These are phyloP conservation scores for Lactifluus volemus DNA, from an alignment of 768 basidiomycete species.

Conservation along the genomic window DNA sequence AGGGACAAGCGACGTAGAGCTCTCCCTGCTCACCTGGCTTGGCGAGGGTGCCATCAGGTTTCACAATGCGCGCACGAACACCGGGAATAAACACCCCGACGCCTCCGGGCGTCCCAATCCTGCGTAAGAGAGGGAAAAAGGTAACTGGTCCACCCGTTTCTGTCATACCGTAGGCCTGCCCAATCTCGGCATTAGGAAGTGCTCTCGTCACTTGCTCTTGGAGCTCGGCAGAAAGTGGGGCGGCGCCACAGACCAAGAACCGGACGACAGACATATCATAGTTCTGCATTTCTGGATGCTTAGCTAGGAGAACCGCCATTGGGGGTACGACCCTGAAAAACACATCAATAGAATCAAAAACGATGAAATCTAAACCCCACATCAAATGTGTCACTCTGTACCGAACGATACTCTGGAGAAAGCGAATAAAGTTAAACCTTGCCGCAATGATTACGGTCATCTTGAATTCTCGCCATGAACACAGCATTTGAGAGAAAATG, in stretches of 20 bases:
- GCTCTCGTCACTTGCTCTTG: conserved; percentile 36
- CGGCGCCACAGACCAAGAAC: conserved; percentile 25
- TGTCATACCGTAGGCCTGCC: conserved; percentile 62
- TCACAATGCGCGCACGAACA: conserved; percentile 39
- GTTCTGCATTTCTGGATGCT: conserved; percentile 24
- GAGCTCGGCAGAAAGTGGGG: conserved; percentile 28
- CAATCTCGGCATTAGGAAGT: conserved; percentile 46
- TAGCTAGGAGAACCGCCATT: conserved; percentile 24
- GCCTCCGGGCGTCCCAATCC: conserved; percentile 45
- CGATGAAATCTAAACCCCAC: not conserved
- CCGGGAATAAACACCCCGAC: conserved; percentile 40
- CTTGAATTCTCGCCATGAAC: conserved; percentile 4
- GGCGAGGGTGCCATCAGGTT: conserved; percentile 43
- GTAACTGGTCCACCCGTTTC: conserved; percentile 48
- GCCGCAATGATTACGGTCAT: conserved; percentile 25
- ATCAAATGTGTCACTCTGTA: conserved; percentile 26
- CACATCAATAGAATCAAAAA: not conserved
- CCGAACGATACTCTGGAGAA: conserved; percentile 27
- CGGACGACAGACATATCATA: conserved; percentile 24
- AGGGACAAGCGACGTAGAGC: conserved; percentile 36
- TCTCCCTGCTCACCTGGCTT: conserved; percentile 50
- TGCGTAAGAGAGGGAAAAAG: conserved; percentile 37
- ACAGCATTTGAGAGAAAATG: not conserved
- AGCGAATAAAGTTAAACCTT: conserved; percentile 26
- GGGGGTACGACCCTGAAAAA: conserved; percentile 22